A percentile compares a stretch with the other conserved stretches of the same genome.
Evolutionary conservation across 257 asterid species (phyloP).

Genomic region (Rauvolfia tetraphylla): DNA sequence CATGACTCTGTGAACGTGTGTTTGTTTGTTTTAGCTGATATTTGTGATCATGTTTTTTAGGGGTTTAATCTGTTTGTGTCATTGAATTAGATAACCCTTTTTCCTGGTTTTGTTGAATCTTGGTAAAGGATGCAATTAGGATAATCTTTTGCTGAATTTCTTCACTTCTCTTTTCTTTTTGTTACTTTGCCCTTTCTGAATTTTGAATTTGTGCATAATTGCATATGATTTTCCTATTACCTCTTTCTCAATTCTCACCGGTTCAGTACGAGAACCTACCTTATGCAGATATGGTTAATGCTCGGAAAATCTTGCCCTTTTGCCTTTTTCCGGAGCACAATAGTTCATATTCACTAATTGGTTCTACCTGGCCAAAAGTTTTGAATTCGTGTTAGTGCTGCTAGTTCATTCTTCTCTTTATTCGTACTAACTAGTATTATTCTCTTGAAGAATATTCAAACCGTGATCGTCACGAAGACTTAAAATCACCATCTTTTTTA

Average conservation of each 20-base stretch:
- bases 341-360: constrained; percentile 9
- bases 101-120: constrained; percentile 13
- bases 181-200: constrained; percentile 9
- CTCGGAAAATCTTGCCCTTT: neutral
- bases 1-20: neutral
- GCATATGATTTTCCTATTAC: neutral
- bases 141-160: constrained; percentile 17
- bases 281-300: neutral
- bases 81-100: constrained; percentile 7
- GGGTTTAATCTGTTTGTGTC: neutral
- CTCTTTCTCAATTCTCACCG: neutral
- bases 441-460: neutral
- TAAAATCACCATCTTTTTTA: neutral
- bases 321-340: neutral
- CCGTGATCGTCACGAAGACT: neutral
- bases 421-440: neutral
- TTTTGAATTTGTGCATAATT: neutral
- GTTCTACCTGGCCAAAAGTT: constrained; percentile 16
- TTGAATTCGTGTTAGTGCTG: constrained; percentile 10
- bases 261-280: neutral
- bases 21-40: neutral
- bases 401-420: constrained; percentile 9
- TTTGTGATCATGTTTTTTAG: neutral
- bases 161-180: neutral
- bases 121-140: constrained; percentile 12